Evolutionary conservation across 129 eudicot genomes (phyloP).

Genomic region (Arctium minus): DNA sequence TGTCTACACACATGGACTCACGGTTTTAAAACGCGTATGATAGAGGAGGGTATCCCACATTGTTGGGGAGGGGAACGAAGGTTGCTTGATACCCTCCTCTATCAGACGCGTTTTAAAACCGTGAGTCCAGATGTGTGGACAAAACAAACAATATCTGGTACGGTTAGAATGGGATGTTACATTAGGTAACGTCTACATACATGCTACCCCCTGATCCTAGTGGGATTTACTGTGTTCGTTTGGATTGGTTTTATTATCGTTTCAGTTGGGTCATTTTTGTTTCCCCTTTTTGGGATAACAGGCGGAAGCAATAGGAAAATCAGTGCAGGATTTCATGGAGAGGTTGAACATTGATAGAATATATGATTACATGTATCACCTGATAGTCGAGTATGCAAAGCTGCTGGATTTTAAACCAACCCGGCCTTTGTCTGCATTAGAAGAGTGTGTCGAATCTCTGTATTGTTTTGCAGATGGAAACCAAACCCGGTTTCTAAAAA

Average conservation of each 20-base stretch:
- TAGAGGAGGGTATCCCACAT: too few relatives aligned
- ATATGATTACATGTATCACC: slow-evolving; percentile 85
- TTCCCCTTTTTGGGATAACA: background rate
- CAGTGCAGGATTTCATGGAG: slow-evolving; percentile 66
- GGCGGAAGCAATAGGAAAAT: slow-evolving; percentile 74
- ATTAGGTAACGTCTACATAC: background rate
- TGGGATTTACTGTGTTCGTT: background rate
- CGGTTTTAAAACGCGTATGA: too few relatives aligned
- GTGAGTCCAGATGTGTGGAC: too few relatives aligned
- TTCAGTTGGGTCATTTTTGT: background rate
- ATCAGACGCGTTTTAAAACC: too few relatives aligned
- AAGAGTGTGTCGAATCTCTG: slow-evolving; percentile 57
- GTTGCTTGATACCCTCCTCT: too few relatives aligned
- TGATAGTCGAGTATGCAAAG: slow-evolving; percentile 58
- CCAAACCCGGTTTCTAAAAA: slow-evolving; percentile 43
- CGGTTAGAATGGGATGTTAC: too few relatives aligned
- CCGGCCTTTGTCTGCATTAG: slow-evolving; percentile 52
- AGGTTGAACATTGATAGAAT: slow-evolving; percentile 61
- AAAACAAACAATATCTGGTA: too few relatives aligned
- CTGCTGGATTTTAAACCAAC: slow-evolving; percentile 58
- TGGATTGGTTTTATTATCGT: background rate
- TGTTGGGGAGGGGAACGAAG: too few relatives aligned
- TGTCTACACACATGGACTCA: too few relatives aligned
- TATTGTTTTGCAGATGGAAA: slow-evolving; percentile 77
- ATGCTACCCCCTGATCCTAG: background rate